Base-by-base conservation (phyloP, 2,329 filamentous ascomycete species). In the Taxawa tesnikishii region DNA sequence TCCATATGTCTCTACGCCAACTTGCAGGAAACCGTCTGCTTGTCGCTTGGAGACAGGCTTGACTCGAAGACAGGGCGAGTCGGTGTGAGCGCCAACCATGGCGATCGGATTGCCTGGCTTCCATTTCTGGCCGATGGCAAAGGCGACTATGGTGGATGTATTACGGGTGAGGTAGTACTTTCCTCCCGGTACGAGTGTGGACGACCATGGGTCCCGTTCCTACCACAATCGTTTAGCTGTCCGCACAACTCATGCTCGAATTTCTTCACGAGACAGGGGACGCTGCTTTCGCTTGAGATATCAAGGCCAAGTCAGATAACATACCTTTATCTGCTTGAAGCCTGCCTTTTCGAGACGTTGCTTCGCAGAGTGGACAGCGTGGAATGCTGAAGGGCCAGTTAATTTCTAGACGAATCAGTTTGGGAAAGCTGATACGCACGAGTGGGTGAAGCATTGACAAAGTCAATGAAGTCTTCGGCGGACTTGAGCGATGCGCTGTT, bases 91-190 rank as follows among this genome's bases (percentile, higher is more conserved):
- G 45, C 88, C 90, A 39, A 98, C 75, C 73, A 96, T 94, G 54
- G 83, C 63, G 40, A 94, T 78, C 6, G 87, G 79, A 56, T 93
- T 93, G 27, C 88, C 88, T 2, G 88, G 76, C 60, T 79, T 79
- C 88, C 88, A 98, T 63, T 82, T 79, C 49, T 75, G 73, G 50
- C 88, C 88, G 49, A 96, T 79, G 40, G 83, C 82, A 59, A 96
- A 96, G 41, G 87, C 87, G 37, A 94, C 75, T 42, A 96, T 82
- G 29, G 88, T 92, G 15, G 85, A 93, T 37, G 74, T 79, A 62
- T 96, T 96, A 43, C 88, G 80, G 29, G 88, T 96, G 49, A 94
- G 73, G 62, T 87, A 94, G 68, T 96, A 96, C 61, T 92, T 94
- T 42, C 88, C 87, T 41, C 88, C 87, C 14, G 85, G 83, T 36